Evolutionary conservation across 1,284 basidiomycete species (phyloP).

Genomic region (Coriolopsis trogii): DNA sequence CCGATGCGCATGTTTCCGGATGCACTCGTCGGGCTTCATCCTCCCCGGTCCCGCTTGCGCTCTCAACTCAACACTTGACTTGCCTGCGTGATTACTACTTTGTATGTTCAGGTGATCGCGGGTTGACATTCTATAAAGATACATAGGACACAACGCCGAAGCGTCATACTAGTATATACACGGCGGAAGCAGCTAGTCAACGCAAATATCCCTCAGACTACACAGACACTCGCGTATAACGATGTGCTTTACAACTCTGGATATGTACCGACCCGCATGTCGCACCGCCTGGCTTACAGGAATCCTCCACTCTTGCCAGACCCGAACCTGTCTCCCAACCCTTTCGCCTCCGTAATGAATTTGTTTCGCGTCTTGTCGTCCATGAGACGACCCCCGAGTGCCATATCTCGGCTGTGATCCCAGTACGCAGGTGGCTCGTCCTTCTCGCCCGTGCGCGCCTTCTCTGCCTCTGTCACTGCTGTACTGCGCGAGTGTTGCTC

Average conservation of each 20-base stretch:
- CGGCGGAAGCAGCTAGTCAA: too few relatives aligned
- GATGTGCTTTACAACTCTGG: neutral
- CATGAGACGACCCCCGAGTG: conserved; percentile 80
- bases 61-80: too few relatives aligned
- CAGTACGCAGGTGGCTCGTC: conserved; percentile 72
- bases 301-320: conserved; percentile 68
- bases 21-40: neutral
- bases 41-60: too few relatives aligned
- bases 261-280: neutral
- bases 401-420: conserved; percentile 90
- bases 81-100: too few relatives aligned
- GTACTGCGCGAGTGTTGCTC: conserved; percentile 56
- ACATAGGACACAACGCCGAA: too few relatives aligned
- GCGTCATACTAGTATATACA: too few relatives aligned
- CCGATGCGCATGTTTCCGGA: conserved; percentile 26
- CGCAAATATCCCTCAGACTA: too few relatives aligned
- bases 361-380: conserved; percentile 79
- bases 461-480: conserved; percentile 30
- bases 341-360: conserved; percentile 78
- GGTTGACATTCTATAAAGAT: too few relatives aligned
- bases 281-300: conserved; percentile 33
- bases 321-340: conserved; percentile 82
- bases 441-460: conserved; percentile 44
- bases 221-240: too few relatives aligned
- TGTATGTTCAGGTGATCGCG: too few relatives aligned